These are phyloP conservation scores for Bimuria novae-zelandiae DNA, from an alignment of 2,329 filamentous ascomycete genomes.

Conservation along the genomic window DNA sequence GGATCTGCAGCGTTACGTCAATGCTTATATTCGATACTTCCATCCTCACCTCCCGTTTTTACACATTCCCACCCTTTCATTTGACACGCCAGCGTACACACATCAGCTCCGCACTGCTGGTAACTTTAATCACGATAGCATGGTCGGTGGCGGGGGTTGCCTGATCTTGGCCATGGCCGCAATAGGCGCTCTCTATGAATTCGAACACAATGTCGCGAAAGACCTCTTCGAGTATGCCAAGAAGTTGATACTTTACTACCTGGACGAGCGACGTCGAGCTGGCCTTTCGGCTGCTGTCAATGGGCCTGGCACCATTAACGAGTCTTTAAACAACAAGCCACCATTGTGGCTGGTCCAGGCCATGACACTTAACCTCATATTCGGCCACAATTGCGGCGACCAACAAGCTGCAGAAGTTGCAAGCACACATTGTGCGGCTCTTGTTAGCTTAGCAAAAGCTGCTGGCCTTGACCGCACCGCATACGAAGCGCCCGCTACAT, in stretches of 20 bases:
- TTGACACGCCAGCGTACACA: constrained; percentile 74
- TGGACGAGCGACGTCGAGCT: constrained; percentile 87
- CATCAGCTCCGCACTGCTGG: constrained; percentile 62
- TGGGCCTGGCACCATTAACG: constrained; percentile 56
- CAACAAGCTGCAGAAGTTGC: constrained; percentile 90
- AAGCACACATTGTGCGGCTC: constrained; percentile 84
- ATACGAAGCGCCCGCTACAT: constrained; percentile 22
- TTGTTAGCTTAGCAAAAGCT: constrained; percentile 88
- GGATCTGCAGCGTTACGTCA: constrained; percentile 88
- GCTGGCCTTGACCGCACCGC: constrained; percentile 72
- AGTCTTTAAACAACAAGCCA: constrained; percentile 70
- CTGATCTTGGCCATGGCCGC: constrained; percentile 86
- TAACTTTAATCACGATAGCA: constrained; percentile 58
- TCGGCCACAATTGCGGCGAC: constrained; percentile 92
- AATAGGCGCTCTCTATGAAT: constrained; percentile 85
- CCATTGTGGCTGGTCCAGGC: constrained; percentile 95
- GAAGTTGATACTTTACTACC: constrained; percentile 90
- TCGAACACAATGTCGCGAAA: constrained; percentile 76
- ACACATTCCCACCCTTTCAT: constrained; percentile 87
- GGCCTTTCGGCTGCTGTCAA: constrained; percentile 70
- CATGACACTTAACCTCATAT: constrained; percentile 95
- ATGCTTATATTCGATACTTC: constrained; percentile 88
- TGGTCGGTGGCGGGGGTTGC: constrained; percentile 80
- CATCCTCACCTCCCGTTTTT: constrained; percentile 95
- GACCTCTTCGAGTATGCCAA: constrained; percentile 92